Evolutionary conservation across 2,329 filamentous ascomycete genomes (phyloP).

Genomic region (Xylaria sp.): DNA sequence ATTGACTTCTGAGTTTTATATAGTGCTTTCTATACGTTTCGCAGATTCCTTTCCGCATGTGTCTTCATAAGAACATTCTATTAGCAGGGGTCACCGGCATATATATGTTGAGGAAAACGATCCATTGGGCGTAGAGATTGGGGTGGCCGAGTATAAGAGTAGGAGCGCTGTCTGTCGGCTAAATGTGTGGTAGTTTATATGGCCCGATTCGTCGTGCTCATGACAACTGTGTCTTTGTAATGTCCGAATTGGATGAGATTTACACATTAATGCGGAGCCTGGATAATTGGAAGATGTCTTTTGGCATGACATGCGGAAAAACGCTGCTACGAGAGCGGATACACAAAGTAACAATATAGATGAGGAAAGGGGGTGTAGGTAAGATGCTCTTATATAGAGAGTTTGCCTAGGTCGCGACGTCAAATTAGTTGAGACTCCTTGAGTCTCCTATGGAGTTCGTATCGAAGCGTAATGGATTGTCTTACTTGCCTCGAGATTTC

Average conservation of each 20-base stretch:
- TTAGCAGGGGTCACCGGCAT: constrained; percentile 12
- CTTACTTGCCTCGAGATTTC: not conserved
- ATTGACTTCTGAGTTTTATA: constrained; percentile 1
- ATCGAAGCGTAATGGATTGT: not conserved
- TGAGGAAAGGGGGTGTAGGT: not conserved
- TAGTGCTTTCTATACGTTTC: not conserved
- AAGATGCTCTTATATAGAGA: constrained; percentile 5
- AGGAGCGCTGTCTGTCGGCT: constrained; percentile 18
- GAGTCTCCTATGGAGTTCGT: not conserved
- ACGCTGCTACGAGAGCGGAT: not conserved
- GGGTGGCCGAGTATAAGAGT: not conserved
- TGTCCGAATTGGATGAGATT: not conserved
- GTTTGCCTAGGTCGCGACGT: not conserved
- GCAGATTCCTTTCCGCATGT: not conserved
- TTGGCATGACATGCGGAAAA: constrained; percentile 7
- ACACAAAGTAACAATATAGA: not conserved
- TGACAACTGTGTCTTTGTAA: not conserved
- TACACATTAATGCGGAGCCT: constrained; percentile 36
- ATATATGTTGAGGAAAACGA: not conserved
- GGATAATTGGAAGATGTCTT: constrained; percentile 34
- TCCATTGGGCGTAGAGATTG: constrained; percentile 14
- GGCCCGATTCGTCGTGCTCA: constrained; percentile 4
- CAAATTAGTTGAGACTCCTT: not conserved
- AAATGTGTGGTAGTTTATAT: constrained; percentile 21
- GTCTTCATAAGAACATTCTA: not conserved